Percentiles rank a stretch among this genome's conserved stretches.
phyloP scores from a whole-genome alignment of 768 basidiomycete species.

The Phaeotremella fagi region DNA sequence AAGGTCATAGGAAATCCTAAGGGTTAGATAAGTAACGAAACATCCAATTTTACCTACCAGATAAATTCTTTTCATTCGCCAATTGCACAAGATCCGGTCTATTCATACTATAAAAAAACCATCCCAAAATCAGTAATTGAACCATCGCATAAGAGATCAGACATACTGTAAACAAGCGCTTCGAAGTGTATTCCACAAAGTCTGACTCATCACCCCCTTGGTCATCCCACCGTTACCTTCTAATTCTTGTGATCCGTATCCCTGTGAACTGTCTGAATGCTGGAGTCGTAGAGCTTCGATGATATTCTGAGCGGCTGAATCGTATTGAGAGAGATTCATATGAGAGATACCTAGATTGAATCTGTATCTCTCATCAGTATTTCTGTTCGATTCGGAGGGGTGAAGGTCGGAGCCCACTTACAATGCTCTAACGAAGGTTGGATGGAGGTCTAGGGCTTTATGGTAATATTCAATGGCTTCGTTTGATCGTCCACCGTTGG shows the following conservation, averaged over 20 bases:
- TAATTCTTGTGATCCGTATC: constrained; percentile 18
- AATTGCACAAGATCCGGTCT: constrained; percentile 68
- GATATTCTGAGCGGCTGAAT: constrained; percentile 79
- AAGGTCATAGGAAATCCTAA: no score
- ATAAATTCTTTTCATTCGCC: constrained; percentile 69
- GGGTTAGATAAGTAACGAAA: neutral
- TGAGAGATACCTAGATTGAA: constrained; percentile 92
- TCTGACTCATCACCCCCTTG: constrained; percentile 68
- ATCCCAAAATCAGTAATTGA: neutral
- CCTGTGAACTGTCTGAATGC: constrained; percentile 67
- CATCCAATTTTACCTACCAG: constrained; percentile 50
- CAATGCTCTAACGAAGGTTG: constrained; percentile 95
- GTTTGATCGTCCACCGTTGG: constrained; percentile 88
- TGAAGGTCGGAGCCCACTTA: constrained; percentile 44
- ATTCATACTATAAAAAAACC: constrained; percentile 53
- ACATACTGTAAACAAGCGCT: constrained; percentile 66
- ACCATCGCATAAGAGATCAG: neutral
- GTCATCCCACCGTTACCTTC: constrained; percentile 24
- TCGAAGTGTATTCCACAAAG: constrained; percentile 83
- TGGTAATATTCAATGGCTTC: constrained; percentile 74
- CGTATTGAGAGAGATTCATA: constrained; percentile 76
- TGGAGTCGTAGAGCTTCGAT: constrained; percentile 85
- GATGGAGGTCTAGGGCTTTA: constrained; percentile 81
- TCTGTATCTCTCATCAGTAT: constrained; percentile 51
- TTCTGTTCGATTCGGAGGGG: neutral